phyloP scores from a whole-genome alignment of 2,329 filamentous ascomycete genomes.

The Xylaria sp. region DNA sequence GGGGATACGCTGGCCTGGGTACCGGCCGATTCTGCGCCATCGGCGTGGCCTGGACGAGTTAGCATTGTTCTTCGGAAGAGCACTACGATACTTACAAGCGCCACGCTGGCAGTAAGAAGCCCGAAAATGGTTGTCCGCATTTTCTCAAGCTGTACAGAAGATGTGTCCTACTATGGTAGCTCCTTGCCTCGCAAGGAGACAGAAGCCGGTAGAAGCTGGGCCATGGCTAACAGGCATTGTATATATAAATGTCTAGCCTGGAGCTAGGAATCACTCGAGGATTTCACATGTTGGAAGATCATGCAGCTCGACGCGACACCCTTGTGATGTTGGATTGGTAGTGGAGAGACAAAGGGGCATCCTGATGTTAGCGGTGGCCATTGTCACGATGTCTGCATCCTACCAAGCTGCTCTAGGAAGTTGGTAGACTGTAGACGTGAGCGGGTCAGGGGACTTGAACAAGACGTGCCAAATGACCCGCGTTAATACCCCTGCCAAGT shows the following conservation, averaged over 20 bases:
- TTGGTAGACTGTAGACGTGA: conserved; percentile 20
- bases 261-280: conserved; percentile 15
- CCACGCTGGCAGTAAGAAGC: conserved; percentile 17
- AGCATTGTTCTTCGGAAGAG: conserved; percentile 21
- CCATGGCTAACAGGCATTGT: conserved; percentile 2
- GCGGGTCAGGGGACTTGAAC: conserved; percentile 32
- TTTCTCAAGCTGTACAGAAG: conserved; percentile 6
- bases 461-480: conserved; percentile 33
- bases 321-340: conserved; percentile 29
- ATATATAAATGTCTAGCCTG: conserved; percentile 22
- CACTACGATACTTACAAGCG: conserved; percentile 29
- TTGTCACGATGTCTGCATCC: conserved; percentile 33
- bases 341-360: conserved; percentile 32
- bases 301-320: conserved; percentile 15
- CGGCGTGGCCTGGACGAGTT: conserved; percentile 34
- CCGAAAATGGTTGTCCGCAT: conserved; percentile 27
- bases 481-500: conserved; percentile 29
- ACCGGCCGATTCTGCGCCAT: conserved; percentile 19
- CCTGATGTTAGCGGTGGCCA: conserved; percentile 24
- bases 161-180: neutral
- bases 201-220: neutral
- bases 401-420: conserved; percentile 36
- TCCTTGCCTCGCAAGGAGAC: conserved; percentile 7
- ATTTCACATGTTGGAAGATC: conserved; percentile 28
- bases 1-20: conserved; percentile 11